Conservation (phyloP, 2,329 filamentous ascomycete genomes). For the Penicillium sp. region DNA sequence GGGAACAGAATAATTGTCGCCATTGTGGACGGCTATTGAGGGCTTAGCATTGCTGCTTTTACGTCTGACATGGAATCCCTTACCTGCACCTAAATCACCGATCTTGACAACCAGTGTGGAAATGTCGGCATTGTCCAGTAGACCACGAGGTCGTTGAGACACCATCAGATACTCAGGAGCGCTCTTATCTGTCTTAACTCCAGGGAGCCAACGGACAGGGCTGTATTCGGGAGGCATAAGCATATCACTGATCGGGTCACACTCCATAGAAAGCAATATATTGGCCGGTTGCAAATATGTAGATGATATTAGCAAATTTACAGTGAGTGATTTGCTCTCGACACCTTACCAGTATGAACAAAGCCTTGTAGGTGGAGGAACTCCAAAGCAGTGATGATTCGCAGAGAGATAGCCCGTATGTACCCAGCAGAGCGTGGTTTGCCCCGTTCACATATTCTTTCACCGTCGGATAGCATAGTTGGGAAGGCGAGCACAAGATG, state of each 20-base stretch:
- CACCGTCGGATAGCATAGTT: too few relatives aligned
- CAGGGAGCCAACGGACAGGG: conserved; percentile 5
- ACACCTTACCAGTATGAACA: conserved; percentile 5
- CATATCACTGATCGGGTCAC: not conserved
- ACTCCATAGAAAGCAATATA: conserved; percentile 7
- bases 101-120: conserved; percentile 7
- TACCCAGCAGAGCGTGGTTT: too few relatives aligned
- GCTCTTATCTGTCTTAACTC: conserved; percentile 3
- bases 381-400: conserved; percentile 5
- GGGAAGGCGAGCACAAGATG: too few relatives aligned
- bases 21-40: not conserved
- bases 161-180: conserved; percentile 8
- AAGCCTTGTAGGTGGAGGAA: not conserved
- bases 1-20: not conserved
- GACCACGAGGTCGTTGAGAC: conserved; percentile 1
- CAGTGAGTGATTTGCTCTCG: not conserved
- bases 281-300: conserved; percentile 11
- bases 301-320: not conserved
- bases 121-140: conserved; percentile 1
- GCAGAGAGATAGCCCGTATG: too few relatives aligned
- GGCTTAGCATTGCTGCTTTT: not conserved
- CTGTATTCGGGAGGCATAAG: not conserved
- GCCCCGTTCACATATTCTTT: too few relatives aligned
- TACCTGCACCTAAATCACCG: conserved; percentile 13
- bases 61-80: not conserved